A percentile compares a stretch with the other conserved stretches of the same genome.
Evolutionary conservation across 768 basidiomycete species (phyloP).

Genomic region (Lactarius quietus): DNA sequence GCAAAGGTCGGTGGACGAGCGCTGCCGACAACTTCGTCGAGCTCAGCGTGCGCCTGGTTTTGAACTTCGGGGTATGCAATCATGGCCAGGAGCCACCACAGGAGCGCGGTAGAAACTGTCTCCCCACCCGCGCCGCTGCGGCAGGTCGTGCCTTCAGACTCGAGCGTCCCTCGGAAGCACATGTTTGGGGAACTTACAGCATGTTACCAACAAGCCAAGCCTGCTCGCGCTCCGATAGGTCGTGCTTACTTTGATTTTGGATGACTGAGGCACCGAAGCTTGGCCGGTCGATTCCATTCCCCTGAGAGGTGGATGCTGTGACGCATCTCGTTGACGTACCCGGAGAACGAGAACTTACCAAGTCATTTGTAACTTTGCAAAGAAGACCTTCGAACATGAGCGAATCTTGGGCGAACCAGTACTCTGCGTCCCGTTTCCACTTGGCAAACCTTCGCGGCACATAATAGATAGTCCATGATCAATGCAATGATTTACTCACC

Average conservation of each 20-base stretch:
- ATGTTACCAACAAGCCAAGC: slow-evolving; percentile 22
- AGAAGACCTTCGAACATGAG: slow-evolving; percentile 14
- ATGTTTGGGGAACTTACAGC: slow-evolving; percentile 11
- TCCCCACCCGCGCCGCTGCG: not conserved
- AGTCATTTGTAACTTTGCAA: slow-evolving; percentile 2
- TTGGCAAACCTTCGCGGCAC: not conserved
- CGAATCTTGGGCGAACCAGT: slow-evolving; percentile 2
- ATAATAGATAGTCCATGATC: not conserved
- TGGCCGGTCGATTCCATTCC: slow-evolving; percentile 2
- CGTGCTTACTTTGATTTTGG: not conserved
- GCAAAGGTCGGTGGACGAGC: slow-evolving; percentile 37
- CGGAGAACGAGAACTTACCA: not conserved
- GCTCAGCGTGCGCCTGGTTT: slow-evolving; percentile 39
- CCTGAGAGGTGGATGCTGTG: not conserved
- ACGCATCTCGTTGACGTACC: not conserved
- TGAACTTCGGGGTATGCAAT: slow-evolving; percentile 37
- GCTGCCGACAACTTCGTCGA: slow-evolving; percentile 37
- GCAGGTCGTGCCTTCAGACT: not conserved
- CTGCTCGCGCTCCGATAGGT: slow-evolving; percentile 10
- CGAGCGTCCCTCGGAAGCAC: not conserved
- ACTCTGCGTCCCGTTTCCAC: slow-evolving; percentile 17
- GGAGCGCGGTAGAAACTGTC: slow-evolving; percentile 26
- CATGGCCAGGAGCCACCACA: slow-evolving; percentile 40
- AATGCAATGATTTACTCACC: not conserved
- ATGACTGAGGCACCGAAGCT: slow-evolving; percentile 11